Percentiles rank a stretch among this genome's conserved stretches.
These are phyloP conservation scores for Domatiomyces globalis DNA, from an alignment of 2,329 filamentous ascomycete genomes.

Conservation along the genomic window DNA sequence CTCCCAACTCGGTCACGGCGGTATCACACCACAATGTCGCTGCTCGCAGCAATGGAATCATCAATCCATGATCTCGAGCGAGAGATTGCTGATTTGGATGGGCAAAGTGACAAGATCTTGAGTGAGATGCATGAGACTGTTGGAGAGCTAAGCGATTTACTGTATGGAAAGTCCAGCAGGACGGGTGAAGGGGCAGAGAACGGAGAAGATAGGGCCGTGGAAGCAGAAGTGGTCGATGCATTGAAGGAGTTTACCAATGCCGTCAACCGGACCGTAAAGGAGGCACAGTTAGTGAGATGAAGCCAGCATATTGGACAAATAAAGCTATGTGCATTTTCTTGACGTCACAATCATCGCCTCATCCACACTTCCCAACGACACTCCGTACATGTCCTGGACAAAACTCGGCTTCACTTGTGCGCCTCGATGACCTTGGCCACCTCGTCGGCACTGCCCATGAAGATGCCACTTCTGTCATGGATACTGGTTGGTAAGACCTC, in stretches of 20 bases:
- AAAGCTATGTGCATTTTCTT: background rate
- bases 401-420: slow-evolving; percentile 39
- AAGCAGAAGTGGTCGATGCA: slow-evolving; percentile 5
- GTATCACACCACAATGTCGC: slow-evolving; percentile 47
- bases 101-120: slow-evolving; percentile 48
- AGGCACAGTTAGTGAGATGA: background rate
- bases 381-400: background rate
- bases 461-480: slow-evolving; percentile 90
- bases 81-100: slow-evolving; percentile 52
- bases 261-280: background rate
- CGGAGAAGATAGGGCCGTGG: background rate
- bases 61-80: slow-evolving; percentile 52
- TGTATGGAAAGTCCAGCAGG: slow-evolving; percentile 54
- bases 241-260: slow-evolving; percentile 4
- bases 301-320: background rate
- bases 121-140: slow-evolving; percentile 51
- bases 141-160: slow-evolving; percentile 63
- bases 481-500: slow-evolving; percentile 81
- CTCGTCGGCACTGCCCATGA: slow-evolving; percentile 87
- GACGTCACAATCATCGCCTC: background rate
- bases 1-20: slow-evolving; percentile 12
- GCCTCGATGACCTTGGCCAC: slow-evolving; percentile 86
- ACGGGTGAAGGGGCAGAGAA: background rate
- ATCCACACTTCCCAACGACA: background rate
- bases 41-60: slow-evolving; percentile 55